Conservation (phyloP, 2,329 filamentous ascomycete genomes). For the Tolypocladium amazonense region DNA sequence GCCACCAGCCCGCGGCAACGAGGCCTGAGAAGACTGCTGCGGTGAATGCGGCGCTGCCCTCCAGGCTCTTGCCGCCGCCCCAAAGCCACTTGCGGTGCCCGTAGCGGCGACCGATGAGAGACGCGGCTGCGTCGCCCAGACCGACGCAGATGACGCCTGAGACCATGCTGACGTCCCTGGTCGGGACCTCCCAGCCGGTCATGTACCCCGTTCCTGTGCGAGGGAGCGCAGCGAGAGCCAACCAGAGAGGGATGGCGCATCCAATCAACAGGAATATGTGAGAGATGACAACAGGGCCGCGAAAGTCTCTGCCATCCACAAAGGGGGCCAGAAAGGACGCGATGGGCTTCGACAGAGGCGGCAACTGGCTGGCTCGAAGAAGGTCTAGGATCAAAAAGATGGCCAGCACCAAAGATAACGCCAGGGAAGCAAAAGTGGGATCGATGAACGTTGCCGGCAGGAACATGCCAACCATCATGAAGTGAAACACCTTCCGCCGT, state of each 20-base stretch:
- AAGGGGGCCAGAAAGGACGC: slow-evolving; percentile 85
- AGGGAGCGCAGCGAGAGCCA: slow-evolving; percentile 62
- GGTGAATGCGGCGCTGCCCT: slow-evolving; percentile 77
- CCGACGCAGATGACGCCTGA: slow-evolving; percentile 90
- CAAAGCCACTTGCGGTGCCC: slow-evolving; percentile 89
- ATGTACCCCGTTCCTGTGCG: slow-evolving; percentile 46
- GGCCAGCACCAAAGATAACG: slow-evolving; percentile 67
- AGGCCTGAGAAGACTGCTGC: slow-evolving; percentile 69
- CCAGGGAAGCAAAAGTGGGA: slow-evolving; percentile 70
- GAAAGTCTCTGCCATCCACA: slow-evolving; percentile 84
- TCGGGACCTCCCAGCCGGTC: slow-evolving; percentile 63
- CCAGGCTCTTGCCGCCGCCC: slow-evolving; percentile 91
- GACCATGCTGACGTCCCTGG: slow-evolving; percentile 78
- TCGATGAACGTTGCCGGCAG: slow-evolving; percentile 80
- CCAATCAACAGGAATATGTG: slow-evolving; percentile 95
- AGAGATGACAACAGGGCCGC: slow-evolving; percentile 87
- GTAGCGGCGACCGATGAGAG: slow-evolving; percentile 76
- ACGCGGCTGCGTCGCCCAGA: slow-evolving; percentile 88
- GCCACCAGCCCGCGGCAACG: slow-evolving; percentile 59
- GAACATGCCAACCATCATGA: slow-evolving; percentile 96
- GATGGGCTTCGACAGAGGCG: slow-evolving; percentile 77
- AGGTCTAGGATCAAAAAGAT: slow-evolving; percentile 85
- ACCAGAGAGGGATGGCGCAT: slow-evolving; percentile 89
- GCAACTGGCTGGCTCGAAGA: slow-evolving; percentile 81
- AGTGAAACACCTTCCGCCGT: slow-evolving; percentile 92